phyloP scores from a whole-genome alignment of 352 stramenopile genomes.

The Phytophthora hibernalis region DNA sequence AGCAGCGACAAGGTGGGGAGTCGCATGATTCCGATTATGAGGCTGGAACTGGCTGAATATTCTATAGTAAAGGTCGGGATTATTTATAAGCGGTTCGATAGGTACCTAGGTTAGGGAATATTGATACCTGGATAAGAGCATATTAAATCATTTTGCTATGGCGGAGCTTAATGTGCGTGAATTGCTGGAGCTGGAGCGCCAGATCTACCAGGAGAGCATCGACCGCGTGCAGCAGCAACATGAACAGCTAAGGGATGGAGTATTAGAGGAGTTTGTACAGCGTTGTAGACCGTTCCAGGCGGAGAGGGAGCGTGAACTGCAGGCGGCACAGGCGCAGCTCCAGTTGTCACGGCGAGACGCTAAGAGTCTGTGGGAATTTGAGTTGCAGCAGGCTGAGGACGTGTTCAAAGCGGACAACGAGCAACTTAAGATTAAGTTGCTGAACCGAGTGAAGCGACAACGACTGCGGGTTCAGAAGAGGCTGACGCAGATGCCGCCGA shows the following conservation, averaged over 20 bases:
- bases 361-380: constrained; percentile 69
- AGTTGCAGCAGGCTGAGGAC: constrained; percentile 78
- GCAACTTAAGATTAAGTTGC: constrained; percentile 38
- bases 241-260: constrained; percentile 50
- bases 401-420: constrained; percentile 36
- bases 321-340: constrained; percentile 58
- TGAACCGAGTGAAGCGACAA: constrained; percentile 20
- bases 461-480: constrained; percentile 35
- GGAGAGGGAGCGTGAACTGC: constrained; percentile 53
- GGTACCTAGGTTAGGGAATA: neutral
- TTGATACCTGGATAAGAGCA: neutral
- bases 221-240: constrained; percentile 62
- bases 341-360: constrained; percentile 66
- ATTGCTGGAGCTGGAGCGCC: constrained; percentile 80
- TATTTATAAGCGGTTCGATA: constrained; percentile 5
- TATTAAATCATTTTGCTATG: neutral
- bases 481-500: neutral
- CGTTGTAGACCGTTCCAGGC: constrained; percentile 68
- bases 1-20: constrained; percentile 27
- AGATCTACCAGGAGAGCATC: constrained; percentile 88
- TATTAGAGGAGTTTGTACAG: constrained; percentile 66
- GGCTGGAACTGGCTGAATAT: constrained; percentile 37
- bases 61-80: neutral
- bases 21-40: constrained; percentile 28
- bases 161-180: constrained; percentile 64